Conservation (phyloP, 345 rosid genomes). For the Syzygium aqueum region DNA sequence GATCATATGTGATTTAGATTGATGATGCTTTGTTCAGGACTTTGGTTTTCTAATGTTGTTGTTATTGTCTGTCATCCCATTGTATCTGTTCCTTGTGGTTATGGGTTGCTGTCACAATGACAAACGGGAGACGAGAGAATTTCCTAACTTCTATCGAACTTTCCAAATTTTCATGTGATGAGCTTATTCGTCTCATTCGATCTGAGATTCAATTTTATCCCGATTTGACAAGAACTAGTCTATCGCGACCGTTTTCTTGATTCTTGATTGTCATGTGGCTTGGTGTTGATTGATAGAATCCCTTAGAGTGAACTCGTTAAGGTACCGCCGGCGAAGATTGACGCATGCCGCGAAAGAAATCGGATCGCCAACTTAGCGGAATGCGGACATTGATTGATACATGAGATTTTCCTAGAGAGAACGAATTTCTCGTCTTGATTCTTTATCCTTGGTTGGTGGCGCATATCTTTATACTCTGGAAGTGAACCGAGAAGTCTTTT, state of each 20-base stretch:
- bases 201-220: background rate
- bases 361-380: accelerated
- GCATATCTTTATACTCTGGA: too few species aligned
- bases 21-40: background rate
- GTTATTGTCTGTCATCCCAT: background rate
- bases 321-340: background rate
- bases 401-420: too few species aligned
- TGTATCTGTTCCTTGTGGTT: background rate
- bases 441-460: too few species aligned
- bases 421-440: too few species aligned
- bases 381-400: too few species aligned
- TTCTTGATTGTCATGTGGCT: background rate
- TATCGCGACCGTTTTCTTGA: background rate
- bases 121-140: background rate
- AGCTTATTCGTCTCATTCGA: background rate
- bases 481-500: too few species aligned
- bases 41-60: accelerated
- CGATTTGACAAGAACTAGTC: background rate
- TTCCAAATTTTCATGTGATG: background rate
- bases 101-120: background rate
- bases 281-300: background rate
- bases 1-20: background rate
- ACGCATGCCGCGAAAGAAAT: background rate
- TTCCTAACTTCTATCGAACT: background rate
- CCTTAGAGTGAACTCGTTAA: background rate